Evolutionary conservation across 495 filamentous ascomycete species (phyloP).

Genomic region (Xylaria scruposa): DNA sequence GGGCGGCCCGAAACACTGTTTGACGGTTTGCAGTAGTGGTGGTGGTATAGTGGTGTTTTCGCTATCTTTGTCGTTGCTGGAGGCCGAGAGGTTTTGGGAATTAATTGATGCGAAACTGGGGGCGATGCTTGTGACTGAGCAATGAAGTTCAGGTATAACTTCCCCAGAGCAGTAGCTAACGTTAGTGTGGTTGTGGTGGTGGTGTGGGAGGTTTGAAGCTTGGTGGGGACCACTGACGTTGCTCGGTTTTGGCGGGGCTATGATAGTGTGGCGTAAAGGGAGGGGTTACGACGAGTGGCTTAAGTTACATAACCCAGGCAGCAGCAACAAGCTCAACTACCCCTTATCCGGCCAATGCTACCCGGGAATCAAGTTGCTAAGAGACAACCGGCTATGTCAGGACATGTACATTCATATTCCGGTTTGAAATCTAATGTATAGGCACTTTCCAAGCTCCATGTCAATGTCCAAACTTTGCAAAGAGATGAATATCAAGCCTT

Average conservation of each 20-base stretch:
- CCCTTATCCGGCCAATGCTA: constrained; percentile 9
- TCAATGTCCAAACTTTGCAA: too few species aligned
- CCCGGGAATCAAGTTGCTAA: not conserved
- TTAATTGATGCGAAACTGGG: not conserved
- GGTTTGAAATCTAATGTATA: not conserved
- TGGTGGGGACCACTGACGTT: constrained; percentile 25
- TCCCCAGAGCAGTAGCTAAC: not conserved
- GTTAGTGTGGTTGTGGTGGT: not conserved
- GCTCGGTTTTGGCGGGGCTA: constrained; percentile 14
- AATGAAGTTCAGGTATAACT: not conserved
- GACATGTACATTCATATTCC: not conserved
- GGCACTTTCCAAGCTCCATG: not conserved
- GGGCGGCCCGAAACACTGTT: constrained; percentile 7
- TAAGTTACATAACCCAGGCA: not conserved
- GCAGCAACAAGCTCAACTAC: not conserved
- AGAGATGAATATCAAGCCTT: too few species aligned
- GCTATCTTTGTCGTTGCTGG: not conserved
- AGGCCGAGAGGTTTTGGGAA: not conserved
- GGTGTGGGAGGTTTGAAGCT: constrained; percentile 13
- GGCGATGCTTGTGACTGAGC: not conserved
- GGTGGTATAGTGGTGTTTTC: not conserved
- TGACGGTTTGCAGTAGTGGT: not conserved
- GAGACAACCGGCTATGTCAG: not conserved
- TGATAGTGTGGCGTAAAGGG: constrained; percentile 5
- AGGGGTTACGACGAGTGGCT: not conserved